phyloP scores from a whole-genome alignment of 1,284 basidiomycete species.

The Ceraceosorus bombacis region DNA sequence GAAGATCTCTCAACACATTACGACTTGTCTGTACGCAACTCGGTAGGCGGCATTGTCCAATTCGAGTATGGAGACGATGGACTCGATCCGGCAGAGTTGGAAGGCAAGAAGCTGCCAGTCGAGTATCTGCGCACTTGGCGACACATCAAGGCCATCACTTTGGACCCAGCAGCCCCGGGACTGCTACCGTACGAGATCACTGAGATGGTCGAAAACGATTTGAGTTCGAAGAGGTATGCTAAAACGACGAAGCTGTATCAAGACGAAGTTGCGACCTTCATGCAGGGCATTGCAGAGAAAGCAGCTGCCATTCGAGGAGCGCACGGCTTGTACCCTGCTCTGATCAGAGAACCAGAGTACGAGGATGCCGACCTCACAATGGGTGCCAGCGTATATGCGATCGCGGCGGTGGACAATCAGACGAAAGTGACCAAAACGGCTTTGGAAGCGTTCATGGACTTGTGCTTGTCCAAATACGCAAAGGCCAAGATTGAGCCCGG shows the following conservation, averaged over 20 bases:
- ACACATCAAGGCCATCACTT: conserved; percentile 67
- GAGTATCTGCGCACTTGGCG: conserved; percentile 64
- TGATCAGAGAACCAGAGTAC: conserved; percentile 68
- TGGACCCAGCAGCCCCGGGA: conserved; percentile 52
- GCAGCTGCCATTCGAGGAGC: conserved; percentile 65
- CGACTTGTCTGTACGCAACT: conserved; percentile 93
- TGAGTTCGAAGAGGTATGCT: conserved; percentile 55
- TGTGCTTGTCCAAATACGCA: conserved; percentile 67
- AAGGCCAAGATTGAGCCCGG: conserved; percentile 43
- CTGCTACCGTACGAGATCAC: conserved; percentile 83
- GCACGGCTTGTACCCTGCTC: conserved; percentile 76
- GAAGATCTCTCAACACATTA: conserved; percentile 97
- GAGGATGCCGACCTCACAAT: conserved; percentile 67
- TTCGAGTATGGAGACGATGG: conserved; percentile 97
- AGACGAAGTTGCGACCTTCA: conserved; percentile 67
- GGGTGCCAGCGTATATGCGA: conserved; percentile 59
- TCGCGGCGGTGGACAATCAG: conserved; percentile 72
- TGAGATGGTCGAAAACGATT: conserved; percentile 63
- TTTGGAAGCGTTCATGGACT: conserved; percentile 68
- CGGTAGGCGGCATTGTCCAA: conserved; percentile 91
- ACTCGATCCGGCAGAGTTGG: conserved; percentile 88
- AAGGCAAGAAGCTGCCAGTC: conserved; percentile 81
- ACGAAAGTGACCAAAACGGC: conserved; percentile 80
- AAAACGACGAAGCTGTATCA: conserved; percentile 68
- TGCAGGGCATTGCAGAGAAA: conserved; percentile 61